These are phyloP conservation scores for Lasiosphaeria ovina DNA, from an alignment of 495 filamentous ascomycete species.

Conservation along the genomic window DNA sequence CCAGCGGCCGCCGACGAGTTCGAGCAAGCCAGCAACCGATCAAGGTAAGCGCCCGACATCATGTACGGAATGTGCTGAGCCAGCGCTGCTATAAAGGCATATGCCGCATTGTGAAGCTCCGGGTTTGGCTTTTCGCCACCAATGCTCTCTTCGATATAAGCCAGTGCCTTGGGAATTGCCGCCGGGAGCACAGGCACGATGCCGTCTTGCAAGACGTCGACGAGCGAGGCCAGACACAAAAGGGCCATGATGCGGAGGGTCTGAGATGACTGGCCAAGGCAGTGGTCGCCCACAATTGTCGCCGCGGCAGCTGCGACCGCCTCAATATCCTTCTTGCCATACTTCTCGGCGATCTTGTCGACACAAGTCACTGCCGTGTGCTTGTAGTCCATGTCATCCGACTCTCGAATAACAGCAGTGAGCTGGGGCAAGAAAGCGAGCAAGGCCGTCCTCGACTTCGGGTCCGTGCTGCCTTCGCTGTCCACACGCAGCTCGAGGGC, in stretches of 20 bases:
- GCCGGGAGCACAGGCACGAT: constrained; percentile 79
- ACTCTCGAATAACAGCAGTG: constrained; percentile 67
- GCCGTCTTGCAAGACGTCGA: constrained; percentile 79
- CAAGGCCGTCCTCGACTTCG: constrained; percentile 62
- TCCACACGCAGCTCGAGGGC: constrained; percentile 73
- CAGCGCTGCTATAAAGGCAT: constrained; percentile 73
- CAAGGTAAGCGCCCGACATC: constrained; percentile 69
- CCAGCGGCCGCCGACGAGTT: constrained; percentile 62
- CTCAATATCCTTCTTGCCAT: constrained; percentile 79
- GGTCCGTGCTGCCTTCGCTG: constrained; percentile 62
- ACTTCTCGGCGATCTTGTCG: constrained; percentile 85
- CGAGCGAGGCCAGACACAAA: constrained; percentile 83
- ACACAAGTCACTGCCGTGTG: constrained; percentile 81
- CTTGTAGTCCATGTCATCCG: constrained; percentile 68
- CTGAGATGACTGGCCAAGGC: constrained; percentile 68
- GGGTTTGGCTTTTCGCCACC: constrained; percentile 49
- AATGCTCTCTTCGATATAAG: constrained; percentile 64
- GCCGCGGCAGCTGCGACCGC: constrained; percentile 64
- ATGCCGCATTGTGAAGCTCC: constrained; percentile 76
- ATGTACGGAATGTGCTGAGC: constrained; percentile 82
- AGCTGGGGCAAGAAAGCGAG: constrained; percentile 77
- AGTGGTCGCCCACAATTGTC: constrained; percentile 71
- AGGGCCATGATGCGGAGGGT: constrained; percentile 75
- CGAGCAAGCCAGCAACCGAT: constrained; percentile 64
- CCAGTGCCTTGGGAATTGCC: constrained; percentile 66